Conservation (phyloP, 208 protist species). For the Balamuthia mandrillaris region DNA sequence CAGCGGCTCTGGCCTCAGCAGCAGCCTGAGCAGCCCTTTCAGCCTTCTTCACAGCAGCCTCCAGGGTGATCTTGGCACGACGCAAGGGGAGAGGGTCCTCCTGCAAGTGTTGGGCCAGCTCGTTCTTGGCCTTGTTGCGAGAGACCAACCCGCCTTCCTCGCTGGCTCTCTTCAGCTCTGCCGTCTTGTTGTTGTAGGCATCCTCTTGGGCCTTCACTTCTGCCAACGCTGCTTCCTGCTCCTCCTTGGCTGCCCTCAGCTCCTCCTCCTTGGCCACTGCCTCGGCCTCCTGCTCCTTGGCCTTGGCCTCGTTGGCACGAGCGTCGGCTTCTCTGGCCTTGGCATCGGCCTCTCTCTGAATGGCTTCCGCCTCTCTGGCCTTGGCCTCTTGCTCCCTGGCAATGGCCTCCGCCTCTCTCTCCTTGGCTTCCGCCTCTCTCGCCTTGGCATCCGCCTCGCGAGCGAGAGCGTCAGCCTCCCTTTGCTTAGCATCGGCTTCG, state of each 20-base stretch:
- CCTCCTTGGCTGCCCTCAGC: not conserved
- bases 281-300: not conserved
- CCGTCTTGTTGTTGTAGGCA: slow-evolving; percentile 7
- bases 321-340: slow-evolving; percentile 1
- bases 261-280: not conserved
- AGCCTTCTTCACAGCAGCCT: slow-evolving; percentile 48
- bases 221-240: slow-evolving; percentile 32
- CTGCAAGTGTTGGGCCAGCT: not conserved
- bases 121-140: slow-evolving; percentile 25
- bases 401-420: not conserved
- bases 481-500: not conserved
- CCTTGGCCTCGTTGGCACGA: not conserved
- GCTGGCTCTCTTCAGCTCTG: not conserved
- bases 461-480: not conserved
- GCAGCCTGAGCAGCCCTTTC: slow-evolving; percentile 36
- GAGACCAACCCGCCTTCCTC: slow-evolving; percentile 21
- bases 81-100: slow-evolving; percentile 5
- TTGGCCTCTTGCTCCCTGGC: slow-evolving; percentile 25
- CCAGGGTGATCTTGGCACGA: slow-evolving; percentile 3
- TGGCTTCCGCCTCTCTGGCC: not conserved
- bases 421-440: not conserved
- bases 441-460: not conserved
- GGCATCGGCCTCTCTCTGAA: not conserved
- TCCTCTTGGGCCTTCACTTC: slow-evolving; percentile 29
- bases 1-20: slow-evolving; percentile 27